Base-by-base conservation (phyloP, 305 asterid genomes). In the Fraxinus baroniana region DNA sequence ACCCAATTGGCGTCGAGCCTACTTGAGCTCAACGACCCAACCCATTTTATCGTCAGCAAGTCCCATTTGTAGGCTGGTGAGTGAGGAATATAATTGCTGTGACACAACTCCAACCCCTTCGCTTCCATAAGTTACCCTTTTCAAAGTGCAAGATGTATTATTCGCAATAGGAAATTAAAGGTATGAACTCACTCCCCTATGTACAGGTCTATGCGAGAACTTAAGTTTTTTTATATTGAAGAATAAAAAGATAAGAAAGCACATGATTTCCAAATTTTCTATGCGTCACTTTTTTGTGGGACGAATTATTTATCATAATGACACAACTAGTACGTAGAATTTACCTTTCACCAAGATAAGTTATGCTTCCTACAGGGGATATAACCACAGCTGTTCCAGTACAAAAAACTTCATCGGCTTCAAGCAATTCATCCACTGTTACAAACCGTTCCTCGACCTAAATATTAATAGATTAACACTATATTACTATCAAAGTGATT, bases 301-400 rank as follows among this genome's bases (percentile, higher is more conserved):
- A 60, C 8, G 13, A 57, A 57, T 20, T 60, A 60, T 60, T 60
- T 7, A 60, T 7, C 62, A 52, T 52, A 20, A 60, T 60, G 28
- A 60, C 5, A 3, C 24, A 18, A 60, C 2, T 20, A 60, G 70
- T 20, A 18, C 7, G 22, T 18, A 20, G n/a, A 41, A 37, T 24
- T 84, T 80, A 93, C 98, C 96, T 92, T 89, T 89, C 88, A 84
- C 90, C 88, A n/a, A 68, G 89, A 85, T 93, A 90, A 17, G 99
- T 95, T 64, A 95, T 87, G 91, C 98, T 94, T 83, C 99, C 99
- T 8, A 95, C 99, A 41, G 99, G 99, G 64, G 97, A 90, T 60
- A 95, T 89, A 74, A 94, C 99, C 46, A 95, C 98, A 0, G 98
- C 99, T 24, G 99, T 94, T 84, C 99, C 99, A 0, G 98, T 95